Percentiles rank a stretch among this genome's conserved stretches.
phyloP scores from a whole-genome alignment of 108 stramenopile species.

The Skeletonema marinoi region DNA sequence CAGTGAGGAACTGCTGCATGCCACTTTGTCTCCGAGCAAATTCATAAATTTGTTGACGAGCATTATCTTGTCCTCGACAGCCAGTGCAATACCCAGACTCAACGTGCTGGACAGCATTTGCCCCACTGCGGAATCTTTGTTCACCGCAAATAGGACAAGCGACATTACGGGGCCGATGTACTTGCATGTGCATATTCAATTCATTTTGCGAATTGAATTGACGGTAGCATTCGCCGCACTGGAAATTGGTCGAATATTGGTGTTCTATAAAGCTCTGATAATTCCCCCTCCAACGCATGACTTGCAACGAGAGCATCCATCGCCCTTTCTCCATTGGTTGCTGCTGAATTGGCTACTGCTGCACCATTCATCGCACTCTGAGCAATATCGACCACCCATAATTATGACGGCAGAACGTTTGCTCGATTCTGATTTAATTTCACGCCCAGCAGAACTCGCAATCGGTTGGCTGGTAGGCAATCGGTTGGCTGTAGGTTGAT shows the following conservation, averaged over 20 bases:
- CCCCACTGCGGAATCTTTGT: slow-evolving; percentile 56
- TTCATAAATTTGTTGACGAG: slow-evolving; percentile 64
- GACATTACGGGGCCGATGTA: slow-evolving; percentile 69
- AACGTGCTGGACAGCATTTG: slow-evolving; percentile 78
- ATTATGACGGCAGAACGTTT: background rate
- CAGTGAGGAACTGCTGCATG: slow-evolving; percentile 54
- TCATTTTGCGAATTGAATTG: slow-evolving; percentile 55
- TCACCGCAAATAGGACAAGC: slow-evolving; percentile 75
- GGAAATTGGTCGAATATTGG: background rate
- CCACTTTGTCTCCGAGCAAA: slow-evolving; percentile 41
- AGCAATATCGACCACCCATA: slow-evolving; percentile 64
- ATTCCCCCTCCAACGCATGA: slow-evolving; percentile 47
- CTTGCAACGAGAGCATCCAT: slow-evolving; percentile 57
- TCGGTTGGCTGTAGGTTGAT: too few relatives aligned
- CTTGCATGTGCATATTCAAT: slow-evolving; percentile 79
- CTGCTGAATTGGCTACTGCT: slow-evolving; percentile 39
- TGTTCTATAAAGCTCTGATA: too few relatives aligned
- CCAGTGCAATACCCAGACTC: slow-evolving; percentile 71
- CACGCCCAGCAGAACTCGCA: too few relatives aligned
- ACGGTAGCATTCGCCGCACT: slow-evolving; percentile 55
- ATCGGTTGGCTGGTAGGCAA: too few relatives aligned
- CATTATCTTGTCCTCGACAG: slow-evolving; percentile 57
- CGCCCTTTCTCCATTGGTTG: slow-evolving; percentile 71
- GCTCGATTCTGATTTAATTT: too few relatives aligned
- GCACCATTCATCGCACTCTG: slow-evolving; percentile 43